Conservation (phyloP, 2,329 filamentous ascomycete genomes). For the Aspergillus phoenicis region DNA sequence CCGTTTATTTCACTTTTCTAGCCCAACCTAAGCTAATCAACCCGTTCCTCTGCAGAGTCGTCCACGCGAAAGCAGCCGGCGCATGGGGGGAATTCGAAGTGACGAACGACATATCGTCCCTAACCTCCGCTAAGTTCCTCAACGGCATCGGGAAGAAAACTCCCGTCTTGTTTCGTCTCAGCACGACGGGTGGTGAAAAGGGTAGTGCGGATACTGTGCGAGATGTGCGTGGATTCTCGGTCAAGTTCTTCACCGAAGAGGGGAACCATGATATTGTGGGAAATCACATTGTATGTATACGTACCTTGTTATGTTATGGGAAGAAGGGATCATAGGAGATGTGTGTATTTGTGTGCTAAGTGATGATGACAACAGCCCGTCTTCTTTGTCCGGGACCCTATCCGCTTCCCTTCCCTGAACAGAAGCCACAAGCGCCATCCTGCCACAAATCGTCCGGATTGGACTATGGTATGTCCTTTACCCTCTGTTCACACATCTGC, state of each 20-base stretch:
- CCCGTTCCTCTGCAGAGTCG: constrained; percentile 42
- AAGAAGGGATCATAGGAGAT: neutral
- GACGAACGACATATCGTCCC: constrained; percentile 59
- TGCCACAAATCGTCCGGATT: neutral
- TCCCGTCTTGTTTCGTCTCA: constrained; percentile 51
- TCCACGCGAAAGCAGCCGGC: constrained; percentile 62
- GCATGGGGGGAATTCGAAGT: constrained; percentile 64
- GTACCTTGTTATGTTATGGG: neutral
- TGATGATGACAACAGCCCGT: neutral
- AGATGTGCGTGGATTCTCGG: constrained; percentile 53
- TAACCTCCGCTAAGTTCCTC: constrained; percentile 60
- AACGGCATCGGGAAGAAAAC: constrained; percentile 58
- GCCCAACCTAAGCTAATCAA: neutral
- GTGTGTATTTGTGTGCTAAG: no score
- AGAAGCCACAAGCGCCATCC: neutral
- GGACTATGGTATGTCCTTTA: neutral
- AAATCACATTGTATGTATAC: constrained; percentile 26
- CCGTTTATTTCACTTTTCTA: neutral
- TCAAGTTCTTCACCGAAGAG: constrained; percentile 57
- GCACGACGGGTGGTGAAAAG: constrained; percentile 51
- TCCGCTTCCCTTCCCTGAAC: neutral
- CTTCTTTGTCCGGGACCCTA: neutral
- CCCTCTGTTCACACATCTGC: neutral
- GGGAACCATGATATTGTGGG: constrained; percentile 45
- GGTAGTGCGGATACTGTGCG: constrained; percentile 53